Base-by-base conservation (phyloP, 2,329 filamentous ascomycete genomes). In the Colletotrichum paranaense region DNA sequence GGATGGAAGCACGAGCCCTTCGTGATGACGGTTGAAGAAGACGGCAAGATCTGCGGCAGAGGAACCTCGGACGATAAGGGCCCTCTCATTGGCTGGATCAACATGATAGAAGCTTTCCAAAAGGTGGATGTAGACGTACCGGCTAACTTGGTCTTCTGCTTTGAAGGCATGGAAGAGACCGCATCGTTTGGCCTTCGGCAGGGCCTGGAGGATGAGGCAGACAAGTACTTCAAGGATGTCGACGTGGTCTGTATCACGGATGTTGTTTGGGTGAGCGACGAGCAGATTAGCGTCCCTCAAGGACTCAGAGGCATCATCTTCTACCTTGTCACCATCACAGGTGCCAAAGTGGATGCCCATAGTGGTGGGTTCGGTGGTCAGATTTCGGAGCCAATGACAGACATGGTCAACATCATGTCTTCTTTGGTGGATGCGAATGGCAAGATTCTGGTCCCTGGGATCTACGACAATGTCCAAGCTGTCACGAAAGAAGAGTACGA, bases 141-240 rank as follows among this genome's bases (percentile, higher is more conserved):
- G 6, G 96, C 98, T 80, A 99, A 99, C 86, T 88, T 99, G 77
- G 90, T 99, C 76, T 98, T 98, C 94, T 99, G 97, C 88, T 98
- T 99, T 79, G 97, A 99, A 88, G 97, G 97, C 60, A 99, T 99
- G 97, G 97, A 99, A 86, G 97, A 99, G 86, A 97, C 97, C 82
- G 97, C 97, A 62, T 98, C 95, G 0, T 96, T 98, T 82, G 97
- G 97, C 38, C 89, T 99, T 67, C 96, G 98, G 80, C 95, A 98
- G 78, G 93, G 98, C 77, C 98, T 99, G 84, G 89, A 93, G 77
- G 92, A 90, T 59, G 97, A 99, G 86, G 95, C 93, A 77, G 94
- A 97, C 86, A 93, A 94, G 79, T 98, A 92, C 88, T 99, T 99
- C 87, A 94, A 94, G 80, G 95, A 98, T 79, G 92, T 95, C 46